Conservation (phyloP, 352 stramenopile species). For the Phytopythium oedochilum region DNA sequence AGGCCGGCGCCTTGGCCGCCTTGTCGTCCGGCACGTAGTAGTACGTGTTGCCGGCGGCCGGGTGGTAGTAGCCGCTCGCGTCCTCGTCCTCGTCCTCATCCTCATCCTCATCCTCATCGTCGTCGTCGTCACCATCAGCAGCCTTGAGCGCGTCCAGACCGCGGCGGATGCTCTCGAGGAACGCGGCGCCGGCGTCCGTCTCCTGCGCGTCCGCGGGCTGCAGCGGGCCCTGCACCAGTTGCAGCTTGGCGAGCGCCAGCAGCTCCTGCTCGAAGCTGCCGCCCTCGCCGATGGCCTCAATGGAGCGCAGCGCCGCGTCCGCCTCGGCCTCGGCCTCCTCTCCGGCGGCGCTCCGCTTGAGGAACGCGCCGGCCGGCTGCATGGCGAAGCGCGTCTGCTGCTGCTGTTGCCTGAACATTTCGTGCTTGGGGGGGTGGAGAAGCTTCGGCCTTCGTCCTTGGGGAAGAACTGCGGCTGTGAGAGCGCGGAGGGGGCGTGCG, state of each 20-base stretch:
- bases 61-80: conserved; percentile 26
- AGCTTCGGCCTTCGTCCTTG: no score
- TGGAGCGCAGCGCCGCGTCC: conserved; percentile 3
- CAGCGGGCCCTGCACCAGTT: not conserved
- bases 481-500: not conserved
- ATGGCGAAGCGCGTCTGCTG: conserved; percentile 5
- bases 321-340: conserved; percentile 10
- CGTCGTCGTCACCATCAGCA: not conserved
- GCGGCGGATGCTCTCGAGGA: conserved; percentile 26
- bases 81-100: conserved; percentile 19
- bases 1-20: conserved; percentile 7
- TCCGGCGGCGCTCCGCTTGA: conserved; percentile 9
- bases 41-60: conserved; percentile 27
- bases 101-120: conserved; percentile 10
- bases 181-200: conserved; percentile 8
- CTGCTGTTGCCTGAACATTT: no score
- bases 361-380: conserved; percentile 30
- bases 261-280: conserved; percentile 6
- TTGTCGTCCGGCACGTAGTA: conserved; percentile 36
- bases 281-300: not conserved
- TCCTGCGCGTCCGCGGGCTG: not conserved
- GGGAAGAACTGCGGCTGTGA: no score
- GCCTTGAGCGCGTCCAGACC: conserved; percentile 19
- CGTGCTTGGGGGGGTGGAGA: no score
- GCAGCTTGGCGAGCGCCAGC: conserved; percentile 4